Evolutionary conservation across 345 rosid genomes (phyloP), one percentile per base, ranked within the genome.

Genomic region (Eucalyptus cloeziana): DNA sequence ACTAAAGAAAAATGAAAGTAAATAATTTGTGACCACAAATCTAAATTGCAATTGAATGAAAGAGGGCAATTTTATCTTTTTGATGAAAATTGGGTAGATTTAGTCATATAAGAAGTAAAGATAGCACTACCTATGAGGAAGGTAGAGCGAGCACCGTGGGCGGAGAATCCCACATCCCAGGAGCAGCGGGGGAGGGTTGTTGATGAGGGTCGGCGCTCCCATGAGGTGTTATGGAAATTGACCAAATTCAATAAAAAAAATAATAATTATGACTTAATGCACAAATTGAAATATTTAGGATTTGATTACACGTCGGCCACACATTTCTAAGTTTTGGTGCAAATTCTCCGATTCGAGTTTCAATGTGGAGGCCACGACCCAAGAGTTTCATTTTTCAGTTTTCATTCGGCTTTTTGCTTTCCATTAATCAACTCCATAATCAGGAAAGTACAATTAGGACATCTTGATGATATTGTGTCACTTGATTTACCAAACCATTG

Each of bases 401-500:
- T 27, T 5, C 69, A 21, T 52, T 52, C 10, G 0, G 1, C 25
- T 21, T 52, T 27, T 62, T 13, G 69, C 31, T 62, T 62, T 13
- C 33, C n/a, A 11, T 12, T 62, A 62, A 62, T 62, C 3, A 6
- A 62, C 16, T 30, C 8, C 4, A 6, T 0, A 27, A 27, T 27
- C 15, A 0, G 0, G 69, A 27, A 62, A 62, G 69, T 62, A 0
- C 69, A 62, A 62, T 62, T 0, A 62, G 7, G 15, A 62, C 69
- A 1, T 25, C 31, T 60, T 2, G 0, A 60, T 12, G 16, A 19
- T 19, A 25, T 60, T 4, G 1, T 1, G 4, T 64, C 2, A 64
- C 37, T n/a, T 7, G 37, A 1, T 30, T n/a, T n/a, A 7, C 2
- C 76, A 64, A 64, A n/a, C 0, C 2, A 1, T n/a, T 10, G 37